These are phyloP conservation scores for Dipteronia sinensis DNA, from an alignment of 345 rosid species.

Conservation along the genomic window DNA sequence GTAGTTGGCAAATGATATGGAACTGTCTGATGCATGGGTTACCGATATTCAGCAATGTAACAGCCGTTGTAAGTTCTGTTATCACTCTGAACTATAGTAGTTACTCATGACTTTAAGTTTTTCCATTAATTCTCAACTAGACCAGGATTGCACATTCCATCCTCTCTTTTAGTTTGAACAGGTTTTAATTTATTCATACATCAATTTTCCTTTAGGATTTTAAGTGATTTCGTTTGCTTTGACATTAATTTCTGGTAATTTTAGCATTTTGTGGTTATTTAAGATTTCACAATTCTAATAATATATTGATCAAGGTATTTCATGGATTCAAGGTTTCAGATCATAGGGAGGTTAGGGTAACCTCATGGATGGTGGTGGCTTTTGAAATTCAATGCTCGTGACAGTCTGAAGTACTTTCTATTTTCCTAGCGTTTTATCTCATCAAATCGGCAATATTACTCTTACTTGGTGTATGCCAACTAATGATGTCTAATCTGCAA, in stretches of 20 bases:
- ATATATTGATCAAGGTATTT: neutral
- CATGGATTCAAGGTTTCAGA: neutral
- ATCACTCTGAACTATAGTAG: conserved; percentile 10
- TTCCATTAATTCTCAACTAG: neutral
- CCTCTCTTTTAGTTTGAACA: neutral
- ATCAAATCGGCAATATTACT: neutral
- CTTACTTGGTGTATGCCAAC: neutral
- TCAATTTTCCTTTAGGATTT: neutral
- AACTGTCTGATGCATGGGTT: conserved; percentile 69
- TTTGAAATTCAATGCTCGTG: neutral
- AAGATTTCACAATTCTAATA: neutral
- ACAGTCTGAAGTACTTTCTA: neutral
- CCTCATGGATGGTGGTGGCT: neutral
- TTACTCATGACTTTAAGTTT: neutral
- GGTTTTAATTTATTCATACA: neutral
- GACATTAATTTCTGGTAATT: neutral
- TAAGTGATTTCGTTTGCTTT: neutral
- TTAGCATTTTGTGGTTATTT: neutral
- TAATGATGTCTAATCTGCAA: neutral
- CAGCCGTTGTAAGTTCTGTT: conserved; percentile 63
- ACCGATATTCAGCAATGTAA: conserved; percentile 71
- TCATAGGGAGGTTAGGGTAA: neutral
- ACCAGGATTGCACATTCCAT: neutral
- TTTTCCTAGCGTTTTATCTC: neutral
- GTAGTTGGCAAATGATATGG: conserved; percentile 86